Conservation (phyloP, 179 eudicot genomes). For the Spinacia oleracea region DNA sequence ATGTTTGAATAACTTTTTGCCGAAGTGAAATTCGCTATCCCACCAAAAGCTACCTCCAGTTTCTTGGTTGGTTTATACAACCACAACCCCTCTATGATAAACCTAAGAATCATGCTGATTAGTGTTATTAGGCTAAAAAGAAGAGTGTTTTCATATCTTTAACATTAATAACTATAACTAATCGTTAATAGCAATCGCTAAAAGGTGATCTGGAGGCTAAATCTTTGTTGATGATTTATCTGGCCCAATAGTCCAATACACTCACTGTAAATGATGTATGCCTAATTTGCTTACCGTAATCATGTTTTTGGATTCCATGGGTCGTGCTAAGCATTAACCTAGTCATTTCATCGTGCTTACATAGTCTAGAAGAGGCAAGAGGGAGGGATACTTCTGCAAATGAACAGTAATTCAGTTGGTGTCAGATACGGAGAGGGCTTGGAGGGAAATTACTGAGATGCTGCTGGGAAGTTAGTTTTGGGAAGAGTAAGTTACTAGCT, state of each 20-base stretch:
- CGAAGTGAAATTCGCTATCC: neutral
- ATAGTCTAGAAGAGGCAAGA: no score
- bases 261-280: neutral
- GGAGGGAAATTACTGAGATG: no score
- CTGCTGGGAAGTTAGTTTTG: no score
- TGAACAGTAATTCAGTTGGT: no score
- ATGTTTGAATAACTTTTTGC: neutral
- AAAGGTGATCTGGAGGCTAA: neutral
- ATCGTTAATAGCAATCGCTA: neutral
- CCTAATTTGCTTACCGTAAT: neutral
- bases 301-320: neutral
- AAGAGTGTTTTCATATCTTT: neutral
- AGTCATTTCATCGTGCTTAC: no score
- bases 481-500: no score
- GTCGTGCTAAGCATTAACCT: no score
- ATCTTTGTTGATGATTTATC: neutral
- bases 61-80: neutral
- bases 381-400: no score
- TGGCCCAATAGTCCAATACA: no score
- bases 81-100: neutral
- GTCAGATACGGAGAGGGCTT: no score
- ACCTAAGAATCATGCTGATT: neutral
- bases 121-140: neutral
- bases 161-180: neutral
- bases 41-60: neutral